Conservation (phyloP, 345 rosid genomes). For the Brassica nigra region DNA sequence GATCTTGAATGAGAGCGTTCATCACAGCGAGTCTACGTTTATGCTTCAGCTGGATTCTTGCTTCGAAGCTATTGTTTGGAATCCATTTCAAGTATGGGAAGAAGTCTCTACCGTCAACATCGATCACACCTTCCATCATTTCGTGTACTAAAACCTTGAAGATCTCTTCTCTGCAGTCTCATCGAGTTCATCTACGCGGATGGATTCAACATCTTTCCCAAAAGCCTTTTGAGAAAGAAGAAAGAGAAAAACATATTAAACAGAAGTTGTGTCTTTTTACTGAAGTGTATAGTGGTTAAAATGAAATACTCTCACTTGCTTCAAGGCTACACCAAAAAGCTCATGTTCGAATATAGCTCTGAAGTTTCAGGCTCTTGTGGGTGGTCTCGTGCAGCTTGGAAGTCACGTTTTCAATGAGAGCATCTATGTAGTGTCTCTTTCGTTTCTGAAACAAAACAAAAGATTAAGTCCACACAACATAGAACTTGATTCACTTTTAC, state of each 20-base stretch:
- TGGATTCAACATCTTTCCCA: conserved; percentile 65
- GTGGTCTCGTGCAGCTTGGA: conserved; percentile 44
- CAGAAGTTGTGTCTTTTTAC: neutral
- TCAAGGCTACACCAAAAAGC: conserved; percentile 71
- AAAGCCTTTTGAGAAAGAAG: conserved; percentile 52
- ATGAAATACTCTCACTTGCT: conserved; percentile 55
- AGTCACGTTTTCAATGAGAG: conserved; percentile 57
- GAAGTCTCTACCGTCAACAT: conserved; percentile 95
- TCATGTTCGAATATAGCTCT: conserved; percentile 69
- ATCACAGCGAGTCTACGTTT: too few species aligned
- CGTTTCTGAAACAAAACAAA: conserved; percentile 50
- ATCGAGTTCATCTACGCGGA: conserved; percentile 67
- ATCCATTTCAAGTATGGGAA: conserved; percentile 75
- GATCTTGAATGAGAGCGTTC: too few species aligned
- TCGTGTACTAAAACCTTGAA: conserved; percentile 59
- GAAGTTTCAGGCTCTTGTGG: conserved; percentile 60
- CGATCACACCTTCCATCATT: conserved; percentile 79
- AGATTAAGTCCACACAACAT: neutral
- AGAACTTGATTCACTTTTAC: neutral
- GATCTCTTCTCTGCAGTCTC: conserved; percentile 59
- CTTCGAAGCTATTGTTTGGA: too few species aligned
- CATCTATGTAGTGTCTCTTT: conserved; percentile 57
- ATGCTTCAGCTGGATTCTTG: too few species aligned
- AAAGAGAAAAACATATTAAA: neutral
- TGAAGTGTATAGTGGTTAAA: neutral